Conservation (phyloP, 305 asterid genomes). For the Fraxinus xanthoxyloides region DNA sequence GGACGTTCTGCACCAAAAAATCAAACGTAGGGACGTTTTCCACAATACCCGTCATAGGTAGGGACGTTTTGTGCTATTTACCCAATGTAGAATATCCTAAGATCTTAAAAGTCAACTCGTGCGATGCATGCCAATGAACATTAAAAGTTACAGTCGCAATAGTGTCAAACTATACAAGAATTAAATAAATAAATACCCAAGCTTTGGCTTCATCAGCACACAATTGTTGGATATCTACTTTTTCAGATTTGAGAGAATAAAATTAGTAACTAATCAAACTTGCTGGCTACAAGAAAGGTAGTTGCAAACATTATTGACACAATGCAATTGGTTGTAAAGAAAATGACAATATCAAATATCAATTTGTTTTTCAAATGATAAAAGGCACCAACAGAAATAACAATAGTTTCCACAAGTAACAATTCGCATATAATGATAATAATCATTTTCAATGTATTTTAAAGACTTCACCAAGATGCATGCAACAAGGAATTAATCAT, state of each 20-base stretch:
- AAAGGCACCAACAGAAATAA: background rate
- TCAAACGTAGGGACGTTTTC: no score
- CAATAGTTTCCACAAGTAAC: background rate
- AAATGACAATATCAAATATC: no score
- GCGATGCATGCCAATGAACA: no score
- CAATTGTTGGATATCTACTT: background rate
- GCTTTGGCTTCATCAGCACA: background rate
- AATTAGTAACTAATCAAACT: background rate
- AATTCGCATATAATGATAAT: background rate
- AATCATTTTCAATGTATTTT: background rate
- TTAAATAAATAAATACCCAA: background rate
- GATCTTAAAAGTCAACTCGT: no score
- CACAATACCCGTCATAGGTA: no score
- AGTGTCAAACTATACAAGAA: background rate
- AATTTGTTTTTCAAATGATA: background rate
- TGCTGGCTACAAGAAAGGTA: background rate
- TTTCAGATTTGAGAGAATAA: background rate
- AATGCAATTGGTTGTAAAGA: background rate
- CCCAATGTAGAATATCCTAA: no score
- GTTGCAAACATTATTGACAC: background rate
- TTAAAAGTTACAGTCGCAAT: no score
- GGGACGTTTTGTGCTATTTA: no score
- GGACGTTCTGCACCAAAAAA: no score
- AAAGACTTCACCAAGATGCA: background rate
- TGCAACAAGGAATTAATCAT: background rate